Percentiles rank a stretch among this genome's conserved stretches.
Evolutionary conservation across 1,139 yeast species (phyloP).

Genomic region (Candida tetrigidarum): DNA sequence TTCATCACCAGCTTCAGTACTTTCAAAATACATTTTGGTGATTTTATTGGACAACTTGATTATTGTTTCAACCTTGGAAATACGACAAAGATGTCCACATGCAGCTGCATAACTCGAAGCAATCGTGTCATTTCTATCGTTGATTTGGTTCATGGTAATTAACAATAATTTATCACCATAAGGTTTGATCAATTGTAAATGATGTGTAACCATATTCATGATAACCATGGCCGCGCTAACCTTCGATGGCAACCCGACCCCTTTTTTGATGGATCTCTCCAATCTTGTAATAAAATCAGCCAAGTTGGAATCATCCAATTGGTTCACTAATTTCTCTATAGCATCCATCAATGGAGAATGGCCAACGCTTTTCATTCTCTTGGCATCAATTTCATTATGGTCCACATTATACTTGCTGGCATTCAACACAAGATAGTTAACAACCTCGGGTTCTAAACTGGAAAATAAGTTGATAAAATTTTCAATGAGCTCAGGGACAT

Average conservation of each 20-base stretch:
- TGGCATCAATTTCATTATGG: slow-evolving; percentile 73
- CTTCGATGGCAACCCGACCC: slow-evolving; percentile 92
- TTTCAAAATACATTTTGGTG: slow-evolving; percentile 62
- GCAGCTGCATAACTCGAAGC: slow-evolving; percentile 79
- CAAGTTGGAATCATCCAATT: slow-evolving; percentile 56
- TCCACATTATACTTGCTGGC: slow-evolving; percentile 87
- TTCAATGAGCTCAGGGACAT: slow-evolving; percentile 68
- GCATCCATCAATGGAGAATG: slow-evolving; percentile 91
- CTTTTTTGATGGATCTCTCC: slow-evolving; percentile 56
- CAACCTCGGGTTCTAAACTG: slow-evolving; percentile 87
- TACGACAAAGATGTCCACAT: slow-evolving; percentile 76
- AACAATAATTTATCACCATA: slow-evolving; percentile 66
- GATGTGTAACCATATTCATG: slow-evolving; percentile 63
- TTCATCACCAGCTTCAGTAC: slow-evolving; percentile 53
- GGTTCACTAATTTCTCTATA: slow-evolving; percentile 68
- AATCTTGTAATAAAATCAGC: slow-evolving; percentile 54
- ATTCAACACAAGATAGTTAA: slow-evolving; percentile 83
- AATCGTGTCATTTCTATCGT: slow-evolving; percentile 74
- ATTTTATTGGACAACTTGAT: slow-evolving; percentile 58
- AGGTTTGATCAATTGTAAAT: slow-evolving; percentile 56
- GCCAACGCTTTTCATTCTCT: slow-evolving; percentile 73
- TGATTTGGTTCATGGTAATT: slow-evolving; percentile 60
- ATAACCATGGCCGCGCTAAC: slow-evolving; percentile 84
- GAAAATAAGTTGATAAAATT: slow-evolving; percentile 78
- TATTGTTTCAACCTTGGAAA: slow-evolving; percentile 58